Evolutionary conservation across 495 filamentous ascomycete genomes (phyloP).

Genomic region (Cenococcum geophilum): DNA sequence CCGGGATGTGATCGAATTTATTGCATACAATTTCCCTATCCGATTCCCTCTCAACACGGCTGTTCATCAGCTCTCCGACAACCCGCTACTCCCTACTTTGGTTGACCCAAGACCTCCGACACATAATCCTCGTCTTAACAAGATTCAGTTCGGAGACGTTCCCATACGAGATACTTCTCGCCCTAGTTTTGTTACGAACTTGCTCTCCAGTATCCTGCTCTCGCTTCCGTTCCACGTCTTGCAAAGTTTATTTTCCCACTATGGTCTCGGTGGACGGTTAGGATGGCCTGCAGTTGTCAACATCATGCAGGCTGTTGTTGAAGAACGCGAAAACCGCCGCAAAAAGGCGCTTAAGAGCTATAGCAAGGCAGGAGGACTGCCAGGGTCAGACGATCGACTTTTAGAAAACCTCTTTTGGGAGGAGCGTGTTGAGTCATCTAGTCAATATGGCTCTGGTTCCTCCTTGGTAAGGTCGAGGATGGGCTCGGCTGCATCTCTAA

Average conservation of each 20-base stretch:
- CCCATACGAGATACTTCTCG: constrained; percentile 41
- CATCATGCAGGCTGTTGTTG: constrained; percentile 50
- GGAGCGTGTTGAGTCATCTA: constrained; percentile 34
- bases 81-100: constrained; percentile 34
- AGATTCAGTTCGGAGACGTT: constrained; percentile 62
- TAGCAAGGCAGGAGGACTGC: constrained; percentile 10
- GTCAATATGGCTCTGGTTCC: constrained; percentile 11
- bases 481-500: background rate
- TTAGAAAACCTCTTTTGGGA: constrained; percentile 38
- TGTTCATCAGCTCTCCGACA: constrained; percentile 30
- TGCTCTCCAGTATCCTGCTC: constrained; percentile 56
- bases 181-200: constrained; percentile 36
- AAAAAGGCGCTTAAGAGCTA: constrained; percentile 23
- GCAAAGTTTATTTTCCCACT: constrained; percentile 51
- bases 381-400: constrained; percentile 19
- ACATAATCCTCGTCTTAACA: constrained; percentile 49
- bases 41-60: constrained; percentile 33
- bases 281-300: constrained; percentile 43
- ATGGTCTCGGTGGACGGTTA: constrained; percentile 40
- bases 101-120: constrained; percentile 32
- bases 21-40: constrained; percentile 31
- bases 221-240: constrained; percentile 58
- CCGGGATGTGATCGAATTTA: constrained; percentile 32
- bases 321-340: constrained; percentile 50
- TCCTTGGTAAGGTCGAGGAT: constrained; percentile 2